phyloP scores from a whole-genome alignment of 2,329 filamentous ascomycete genomes.

The Epichloe sibirici region DNA sequence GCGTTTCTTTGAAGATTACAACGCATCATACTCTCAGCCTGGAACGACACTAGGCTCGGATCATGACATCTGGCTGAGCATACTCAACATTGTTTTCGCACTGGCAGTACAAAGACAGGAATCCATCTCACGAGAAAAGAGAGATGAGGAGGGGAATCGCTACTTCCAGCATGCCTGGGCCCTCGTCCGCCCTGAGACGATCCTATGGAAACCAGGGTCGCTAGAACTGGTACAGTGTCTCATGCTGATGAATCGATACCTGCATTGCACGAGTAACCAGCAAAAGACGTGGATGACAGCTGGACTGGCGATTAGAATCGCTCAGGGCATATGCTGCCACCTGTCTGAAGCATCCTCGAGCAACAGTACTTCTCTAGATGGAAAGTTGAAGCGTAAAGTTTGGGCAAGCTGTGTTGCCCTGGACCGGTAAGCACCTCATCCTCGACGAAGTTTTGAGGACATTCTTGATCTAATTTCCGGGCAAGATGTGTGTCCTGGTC shows the following conservation, averaged over 20 bases:
- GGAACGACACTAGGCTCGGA: not conserved
- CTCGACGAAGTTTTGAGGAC: too few relatives aligned
- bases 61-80: not conserved
- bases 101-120: not conserved
- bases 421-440: not conserved
- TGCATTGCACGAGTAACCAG: not conserved
- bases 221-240: not conserved
- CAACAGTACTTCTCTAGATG: not conserved
- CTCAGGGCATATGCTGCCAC: not conserved
- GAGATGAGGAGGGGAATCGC: not conserved
- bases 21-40: not conserved
- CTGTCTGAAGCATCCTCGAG: not conserved
- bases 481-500: not conserved
- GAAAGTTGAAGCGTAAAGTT: not conserved
- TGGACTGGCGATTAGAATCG: not conserved
- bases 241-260: not conserved
- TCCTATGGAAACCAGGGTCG: not conserved
- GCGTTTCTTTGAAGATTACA: not conserved
- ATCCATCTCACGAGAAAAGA: not conserved
- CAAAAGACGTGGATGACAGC: conserved; percentile 1
- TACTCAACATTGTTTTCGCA: not conserved
- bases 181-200: not conserved
- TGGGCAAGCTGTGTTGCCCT: not conserved
- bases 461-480: too few relatives aligned
- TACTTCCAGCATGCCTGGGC: conserved; percentile 1